Evolutionary conservation across 805 yeast species (phyloP), one percentile per base, ranked within the genome.

Genomic region (Suhomyces sp.): DNA sequence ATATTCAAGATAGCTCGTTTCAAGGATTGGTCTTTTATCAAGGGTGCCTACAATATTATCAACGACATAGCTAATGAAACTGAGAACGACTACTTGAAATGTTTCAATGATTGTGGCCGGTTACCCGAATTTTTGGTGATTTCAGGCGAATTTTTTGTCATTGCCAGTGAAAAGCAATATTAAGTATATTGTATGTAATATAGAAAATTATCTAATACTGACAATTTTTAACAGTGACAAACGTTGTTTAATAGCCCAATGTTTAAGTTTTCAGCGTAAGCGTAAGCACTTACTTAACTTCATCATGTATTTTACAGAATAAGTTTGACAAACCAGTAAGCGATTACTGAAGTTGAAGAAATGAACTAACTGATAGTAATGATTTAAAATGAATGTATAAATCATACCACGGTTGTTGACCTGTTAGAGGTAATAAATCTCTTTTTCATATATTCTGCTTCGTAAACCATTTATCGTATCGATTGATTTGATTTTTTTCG

Each of bases 1-100:
- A 78, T 86, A 6, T 71, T 67, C 57, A 66, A 67, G 55, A 59
- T 60, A 43, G 67, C 78, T 7, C 63, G 77, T 53, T 57, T 61
- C 21, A 73, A 72, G 43, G 71, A 67, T 57, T 65, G 73, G 71
- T 63, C 61, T 43, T 82, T 83, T 56, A 71, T 84, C 51, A 66
- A 68, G 39, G 79, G 78, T 51, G 92, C 93, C 0, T 73, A 83
- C 46, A 75, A 77, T 2, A 69, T 89, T 57, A 78, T 91, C 4
- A 78, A 78, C 44, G 60, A 81, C 27, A 86, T 91, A 24, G 89
- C 93, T 13, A 82, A 85, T 62, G 93, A 87, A 50, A 71, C 77
- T 2, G 77, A 73, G 15, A 68, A 73, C 55, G 82, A 82, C 62
- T 76, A 86, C 43, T 85, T 87, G 60, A 65, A 75, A 27, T 73